These are phyloP conservation scores for Tylopilus sp. DNA, from an alignment of 768 basidiomycete genomes.

Conservation along the genomic window DNA sequence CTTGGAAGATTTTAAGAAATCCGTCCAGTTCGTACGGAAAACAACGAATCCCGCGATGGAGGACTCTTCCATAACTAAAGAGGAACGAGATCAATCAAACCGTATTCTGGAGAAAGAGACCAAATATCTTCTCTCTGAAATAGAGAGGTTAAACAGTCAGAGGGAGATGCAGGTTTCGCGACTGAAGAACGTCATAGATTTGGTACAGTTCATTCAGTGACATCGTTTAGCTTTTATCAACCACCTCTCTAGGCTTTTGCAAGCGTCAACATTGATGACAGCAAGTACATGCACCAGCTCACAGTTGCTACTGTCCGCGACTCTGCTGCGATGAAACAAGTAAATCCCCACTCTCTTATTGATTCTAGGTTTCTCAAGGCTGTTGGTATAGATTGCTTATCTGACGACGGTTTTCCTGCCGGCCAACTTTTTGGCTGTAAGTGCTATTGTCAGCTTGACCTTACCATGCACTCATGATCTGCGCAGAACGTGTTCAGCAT, in stretches of 20 bases:
- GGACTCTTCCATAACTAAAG: conserved; percentile 10
- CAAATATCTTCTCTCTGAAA: conserved; percentile 44
- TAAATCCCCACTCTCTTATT: neutral
- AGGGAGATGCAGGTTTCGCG: conserved; percentile 29
- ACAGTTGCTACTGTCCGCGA: conserved; percentile 43
- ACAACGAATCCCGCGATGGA: conserved; percentile 50
- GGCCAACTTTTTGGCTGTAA: conserved; percentile 41
- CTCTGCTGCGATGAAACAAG: conserved; percentile 39
- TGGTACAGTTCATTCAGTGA: conserved; percentile 18
- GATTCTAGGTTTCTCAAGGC: neutral
- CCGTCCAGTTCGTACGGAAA: conserved; percentile 45
- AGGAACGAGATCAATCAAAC: conserved; percentile 21
- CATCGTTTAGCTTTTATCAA: neutral
- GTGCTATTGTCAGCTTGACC: neutral
- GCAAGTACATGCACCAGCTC: conserved; percentile 47
- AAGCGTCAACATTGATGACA: conserved; percentile 56
- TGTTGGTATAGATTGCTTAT: conserved; percentile 34
- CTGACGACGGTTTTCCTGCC: conserved; percentile 63
- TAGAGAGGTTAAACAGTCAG: conserved; percentile 42
- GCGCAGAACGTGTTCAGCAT: conserved; percentile 51
- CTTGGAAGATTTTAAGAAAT: conserved; percentile 50
- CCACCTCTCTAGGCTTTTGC: conserved; percentile 47
- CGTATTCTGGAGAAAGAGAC: conserved; percentile 45
- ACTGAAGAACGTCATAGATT: conserved; percentile 32
- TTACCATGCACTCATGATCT: neutral